phyloP scores from a whole-genome alignment of 768 basidiomycete species.

The Saitozyma podzolica region DNA sequence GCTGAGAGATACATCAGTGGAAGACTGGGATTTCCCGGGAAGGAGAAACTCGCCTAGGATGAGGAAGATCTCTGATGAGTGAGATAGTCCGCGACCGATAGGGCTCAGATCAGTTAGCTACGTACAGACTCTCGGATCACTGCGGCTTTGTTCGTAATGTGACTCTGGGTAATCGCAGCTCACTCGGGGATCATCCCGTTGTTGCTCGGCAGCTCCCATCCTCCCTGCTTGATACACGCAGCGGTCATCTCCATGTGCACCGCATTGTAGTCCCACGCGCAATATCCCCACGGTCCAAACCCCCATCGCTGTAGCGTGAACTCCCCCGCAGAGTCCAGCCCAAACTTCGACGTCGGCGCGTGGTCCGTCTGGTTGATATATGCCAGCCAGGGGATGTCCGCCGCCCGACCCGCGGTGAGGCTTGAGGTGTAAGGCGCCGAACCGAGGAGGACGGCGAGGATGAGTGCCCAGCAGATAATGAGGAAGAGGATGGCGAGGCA shows the following conservation, averaged over 20 bases:
- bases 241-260: slow-evolving; percentile 1
- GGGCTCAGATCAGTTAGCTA: too few species aligned
- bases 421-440: not conserved
- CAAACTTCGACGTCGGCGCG: not conserved
- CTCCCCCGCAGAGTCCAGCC: not conserved
- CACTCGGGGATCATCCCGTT: too few species aligned
- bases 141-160: too few species aligned
- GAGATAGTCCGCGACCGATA: too few species aligned
- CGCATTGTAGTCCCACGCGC: slow-evolving; percentile 8
- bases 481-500: not conserved
- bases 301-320: slow-evolving; percentile 8
- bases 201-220: too few species aligned
- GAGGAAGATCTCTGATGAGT: too few species aligned
- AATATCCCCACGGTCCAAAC: slow-evolving; percentile 11
- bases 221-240: too few species aligned
- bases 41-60: too few species aligned
- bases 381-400: slow-evolving; percentile 2
- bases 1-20: too few species aligned
- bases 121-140: too few species aligned
- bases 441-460: not conserved
- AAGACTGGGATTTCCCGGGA: too few species aligned
- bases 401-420: not conserved
- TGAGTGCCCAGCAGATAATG: not conserved
- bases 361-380: slow-evolving; percentile 4
- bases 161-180: too few species aligned